phyloP scores from a whole-genome alignment of 352 stramenopile genomes.

The Bremia lactucae region DNA sequence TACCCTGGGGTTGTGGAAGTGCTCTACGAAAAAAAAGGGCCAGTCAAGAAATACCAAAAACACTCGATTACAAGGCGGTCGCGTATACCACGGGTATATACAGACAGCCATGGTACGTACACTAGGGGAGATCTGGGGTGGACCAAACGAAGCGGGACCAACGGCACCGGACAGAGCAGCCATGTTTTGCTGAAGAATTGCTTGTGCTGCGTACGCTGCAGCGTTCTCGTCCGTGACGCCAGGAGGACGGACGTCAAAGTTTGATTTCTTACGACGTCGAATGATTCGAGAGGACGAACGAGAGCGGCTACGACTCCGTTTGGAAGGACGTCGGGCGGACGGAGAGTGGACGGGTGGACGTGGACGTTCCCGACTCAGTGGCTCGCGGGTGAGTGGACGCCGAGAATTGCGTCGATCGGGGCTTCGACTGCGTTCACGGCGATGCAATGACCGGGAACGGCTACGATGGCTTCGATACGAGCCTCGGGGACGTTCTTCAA shows the following conservation, averaged over 20 bases:
- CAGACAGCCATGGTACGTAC: conserved; percentile 17
- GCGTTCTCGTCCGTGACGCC: conserved; percentile 78
- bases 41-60: conserved; percentile 17
- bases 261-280: conserved; percentile 59
- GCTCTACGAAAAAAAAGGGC: conserved; percentile 17
- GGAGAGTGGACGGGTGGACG: conserved; percentile 27
- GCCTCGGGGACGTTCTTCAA: conserved; percentile 15
- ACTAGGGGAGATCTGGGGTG: conserved; percentile 16
- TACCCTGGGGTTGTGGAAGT: conserved; percentile 7
- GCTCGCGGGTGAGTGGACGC: conserved; percentile 28
- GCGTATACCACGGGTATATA: conserved; percentile 5
- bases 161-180: conserved; percentile 49
- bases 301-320: conserved; percentile 35
- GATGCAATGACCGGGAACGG: conserved; percentile 31
- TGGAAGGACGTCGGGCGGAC: conserved; percentile 27
- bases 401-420: conserved; percentile 30
- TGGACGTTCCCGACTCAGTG: conserved; percentile 26
- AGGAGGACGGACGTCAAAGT: conserved; percentile 74
- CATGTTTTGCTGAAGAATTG: conserved; percentile 81
- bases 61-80: conserved; percentile 14
- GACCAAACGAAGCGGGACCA: conserved; percentile 50
- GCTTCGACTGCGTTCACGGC: conserved; percentile 24
- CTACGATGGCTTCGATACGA: conserved; percentile 34
- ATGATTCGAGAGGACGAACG: conserved; percentile 35
- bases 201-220: conserved; percentile 70